These are phyloP conservation scores for Pyracantha coccinea DNA, from an alignment of 331 rosid genomes.

Conservation along the genomic window DNA sequence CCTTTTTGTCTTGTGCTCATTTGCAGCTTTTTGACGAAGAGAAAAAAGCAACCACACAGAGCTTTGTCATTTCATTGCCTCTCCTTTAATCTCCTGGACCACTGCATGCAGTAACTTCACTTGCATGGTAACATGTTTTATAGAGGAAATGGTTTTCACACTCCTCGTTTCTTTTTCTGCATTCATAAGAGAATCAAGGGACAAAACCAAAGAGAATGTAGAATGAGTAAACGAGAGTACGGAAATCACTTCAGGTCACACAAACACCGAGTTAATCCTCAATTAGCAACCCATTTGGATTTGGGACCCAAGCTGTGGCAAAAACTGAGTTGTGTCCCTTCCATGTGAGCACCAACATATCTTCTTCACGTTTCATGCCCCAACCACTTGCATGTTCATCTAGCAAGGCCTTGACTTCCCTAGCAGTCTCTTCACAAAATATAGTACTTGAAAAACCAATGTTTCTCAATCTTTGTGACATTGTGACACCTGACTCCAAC, in stretches of 20 bases:
- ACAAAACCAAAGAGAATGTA: too few relatives aligned
- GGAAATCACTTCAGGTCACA: too few relatives aligned
- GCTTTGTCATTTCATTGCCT: constrained; percentile 7
- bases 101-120: neutral
- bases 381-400: constrained; percentile 98
- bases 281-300: constrained; percentile 11
- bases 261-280: constrained; percentile 20
- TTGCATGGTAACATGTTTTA: too few relatives aligned
- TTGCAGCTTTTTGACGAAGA: constrained; percentile 18
- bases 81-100: constrained; percentile 18
- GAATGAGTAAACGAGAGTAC: too few relatives aligned
- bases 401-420: constrained; percentile 71
- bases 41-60: neutral
- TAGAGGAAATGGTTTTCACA: too few relatives aligned
- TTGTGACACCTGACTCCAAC: constrained; percentile 42
- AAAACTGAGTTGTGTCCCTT: constrained; percentile 87
- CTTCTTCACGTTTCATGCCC: constrained; percentile 96
- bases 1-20: constrained; percentile 12
- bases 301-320: constrained; percentile 81
- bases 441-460: constrained; percentile 45
- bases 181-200: too few relatives aligned
- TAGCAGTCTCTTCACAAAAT: constrained; percentile 55
- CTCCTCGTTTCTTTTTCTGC: too few relatives aligned
- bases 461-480: constrained; percentile 55
- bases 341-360: constrained; percentile 84